phyloP scores from a whole-genome alignment of 2,329 filamentous ascomycete species.

The Penicillium sp. region DNA sequence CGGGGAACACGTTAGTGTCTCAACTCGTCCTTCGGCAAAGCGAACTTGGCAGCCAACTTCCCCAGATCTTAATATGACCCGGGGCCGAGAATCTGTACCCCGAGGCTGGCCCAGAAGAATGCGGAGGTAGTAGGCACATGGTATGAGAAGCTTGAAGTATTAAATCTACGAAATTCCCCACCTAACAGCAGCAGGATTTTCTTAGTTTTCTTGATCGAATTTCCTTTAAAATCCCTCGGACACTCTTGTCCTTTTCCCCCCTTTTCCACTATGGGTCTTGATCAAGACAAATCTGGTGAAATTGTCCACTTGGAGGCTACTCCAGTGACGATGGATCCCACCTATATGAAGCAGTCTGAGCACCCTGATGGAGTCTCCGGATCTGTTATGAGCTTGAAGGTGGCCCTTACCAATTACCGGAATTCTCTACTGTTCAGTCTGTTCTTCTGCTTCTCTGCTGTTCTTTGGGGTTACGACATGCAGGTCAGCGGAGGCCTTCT shows the following conservation, averaged over 20 bases:
- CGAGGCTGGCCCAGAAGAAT: background rate
- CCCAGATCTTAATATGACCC: slow-evolving; percentile 4
- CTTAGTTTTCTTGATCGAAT: background rate
- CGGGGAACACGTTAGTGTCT: background rate
- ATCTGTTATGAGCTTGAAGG: slow-evolving; percentile 1
- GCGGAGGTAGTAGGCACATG: background rate
- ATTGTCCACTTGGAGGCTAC: slow-evolving; percentile 8
- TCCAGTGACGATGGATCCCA: background rate
- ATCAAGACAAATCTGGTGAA: slow-evolving; percentile 1
- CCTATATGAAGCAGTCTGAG: background rate
- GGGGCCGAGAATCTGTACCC: background rate
- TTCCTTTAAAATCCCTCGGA: background rate
- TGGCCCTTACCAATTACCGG: slow-evolving; percentile 1
- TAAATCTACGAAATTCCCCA: background rate
- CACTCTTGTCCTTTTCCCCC: background rate
- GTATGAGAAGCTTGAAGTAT: background rate
- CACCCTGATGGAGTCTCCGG: background rate
- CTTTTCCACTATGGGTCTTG: background rate
- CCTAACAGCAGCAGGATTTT: background rate
- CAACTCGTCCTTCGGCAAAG: background rate
- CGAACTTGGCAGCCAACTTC: background rate
- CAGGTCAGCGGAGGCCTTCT: slow-evolving; percentile 7
- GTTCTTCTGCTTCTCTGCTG: slow-evolving; percentile 10
- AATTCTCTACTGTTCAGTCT: slow-evolving; percentile 5
- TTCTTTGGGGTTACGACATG: slow-evolving; percentile 10